phyloP scores from a whole-genome alignment of 192 early-diverging fungal genomes.

The Linnemannia exigua region DNA sequence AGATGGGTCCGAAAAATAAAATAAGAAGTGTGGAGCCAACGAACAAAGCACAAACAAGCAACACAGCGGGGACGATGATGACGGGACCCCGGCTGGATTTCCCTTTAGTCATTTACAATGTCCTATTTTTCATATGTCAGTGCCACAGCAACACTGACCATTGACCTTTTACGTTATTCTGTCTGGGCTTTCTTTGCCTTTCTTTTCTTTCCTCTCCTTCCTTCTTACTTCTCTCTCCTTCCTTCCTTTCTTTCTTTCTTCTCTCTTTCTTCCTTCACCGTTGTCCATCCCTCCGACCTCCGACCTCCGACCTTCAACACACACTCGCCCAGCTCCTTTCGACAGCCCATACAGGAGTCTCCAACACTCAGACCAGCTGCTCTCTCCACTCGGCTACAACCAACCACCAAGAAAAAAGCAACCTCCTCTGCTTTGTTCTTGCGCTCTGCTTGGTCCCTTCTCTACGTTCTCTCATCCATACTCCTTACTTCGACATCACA shows the following conservation, averaged over 20 bases:
- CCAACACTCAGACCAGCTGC: neutral
- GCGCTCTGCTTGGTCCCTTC: neutral
- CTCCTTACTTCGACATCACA: constrained; percentile 1
- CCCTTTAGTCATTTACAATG: neutral
- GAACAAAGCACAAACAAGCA: too few species aligned
- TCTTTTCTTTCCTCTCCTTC: neutral
- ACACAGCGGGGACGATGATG: neutral
- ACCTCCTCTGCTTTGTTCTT: neutral
- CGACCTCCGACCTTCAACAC: neutral
- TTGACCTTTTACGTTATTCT: too few species aligned
- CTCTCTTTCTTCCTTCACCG: neutral
- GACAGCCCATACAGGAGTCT: too few species aligned
- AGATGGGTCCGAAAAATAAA: too few species aligned
- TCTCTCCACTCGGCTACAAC: neutral
- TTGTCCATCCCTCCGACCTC: neutral
- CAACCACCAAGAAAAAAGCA: neutral
- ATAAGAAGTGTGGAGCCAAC: neutral
- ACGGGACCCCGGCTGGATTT: neutral
- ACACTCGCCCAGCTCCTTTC: neutral
- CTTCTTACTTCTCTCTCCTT: neutral
- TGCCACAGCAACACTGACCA: too few species aligned
- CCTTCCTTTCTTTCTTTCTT: neutral
- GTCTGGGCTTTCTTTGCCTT: neutral
- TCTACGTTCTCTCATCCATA: neutral
- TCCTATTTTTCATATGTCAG: neutral